Percentiles rank a stretch among this genome's conserved stretches.
Conservation (phyloP, 2,329 filamentous ascomycete species). For the Pseudogymnoascus pannorum region DNA sequence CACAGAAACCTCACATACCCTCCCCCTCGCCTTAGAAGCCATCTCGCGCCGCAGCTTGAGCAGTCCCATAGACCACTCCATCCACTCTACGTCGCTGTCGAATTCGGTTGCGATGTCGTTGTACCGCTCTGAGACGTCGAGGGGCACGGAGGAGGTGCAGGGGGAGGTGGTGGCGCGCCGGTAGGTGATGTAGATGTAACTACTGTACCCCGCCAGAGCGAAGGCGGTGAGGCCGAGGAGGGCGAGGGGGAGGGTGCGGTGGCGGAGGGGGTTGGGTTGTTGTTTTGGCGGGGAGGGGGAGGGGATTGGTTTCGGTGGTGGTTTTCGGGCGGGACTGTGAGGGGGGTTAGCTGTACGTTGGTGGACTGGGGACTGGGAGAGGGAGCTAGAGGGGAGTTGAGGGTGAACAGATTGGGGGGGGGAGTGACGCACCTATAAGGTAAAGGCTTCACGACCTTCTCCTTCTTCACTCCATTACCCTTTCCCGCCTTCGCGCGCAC, state of each 20-base stretch:
- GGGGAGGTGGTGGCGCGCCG: constrained; percentile 23
- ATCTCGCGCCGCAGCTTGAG: constrained; percentile 43
- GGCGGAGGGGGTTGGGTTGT: constrained; percentile 20
- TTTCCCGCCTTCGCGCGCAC: neutral
- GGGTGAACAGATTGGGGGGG: neutral
- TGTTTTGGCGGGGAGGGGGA: neutral
- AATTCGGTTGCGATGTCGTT: constrained; percentile 43
- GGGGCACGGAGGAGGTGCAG: constrained; percentile 20
- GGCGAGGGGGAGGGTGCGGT: constrained; percentile 22
- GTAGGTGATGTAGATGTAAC: constrained; percentile 33
- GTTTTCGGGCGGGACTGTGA: neutral
- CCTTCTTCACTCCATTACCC: neutral
- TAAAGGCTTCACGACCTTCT: neutral
- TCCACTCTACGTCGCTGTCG: constrained; percentile 49
- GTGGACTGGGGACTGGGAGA: neutral
- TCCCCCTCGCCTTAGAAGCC: constrained; percentile 41
- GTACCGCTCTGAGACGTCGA: constrained; percentile 27
- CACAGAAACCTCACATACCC: constrained; percentile 56
- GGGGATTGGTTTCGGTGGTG: neutral
- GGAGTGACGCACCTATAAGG: neutral
- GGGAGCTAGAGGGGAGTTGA: neutral
- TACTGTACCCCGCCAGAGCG: constrained; percentile 17
- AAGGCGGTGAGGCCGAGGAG: constrained; percentile 18
- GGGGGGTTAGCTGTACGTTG: neutral
- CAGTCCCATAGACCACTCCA: constrained; percentile 52